Base-by-base conservation (phyloP, 805 yeast species). In the Novakomyces olei region DNA sequence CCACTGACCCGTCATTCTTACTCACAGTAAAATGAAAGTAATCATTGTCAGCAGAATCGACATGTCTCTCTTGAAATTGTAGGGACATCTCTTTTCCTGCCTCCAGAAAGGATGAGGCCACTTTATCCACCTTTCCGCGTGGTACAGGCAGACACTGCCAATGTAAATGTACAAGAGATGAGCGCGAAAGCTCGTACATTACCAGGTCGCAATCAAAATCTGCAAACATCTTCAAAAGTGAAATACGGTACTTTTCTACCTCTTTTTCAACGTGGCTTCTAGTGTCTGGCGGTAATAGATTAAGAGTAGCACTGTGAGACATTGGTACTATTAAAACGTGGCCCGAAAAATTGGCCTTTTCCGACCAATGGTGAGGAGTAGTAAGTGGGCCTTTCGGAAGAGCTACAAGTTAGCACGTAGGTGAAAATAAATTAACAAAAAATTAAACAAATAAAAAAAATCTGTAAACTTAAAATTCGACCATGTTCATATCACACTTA, bases 351-450 rank as follows among this genome's bases (percentile, higher is more conserved):
- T 57, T 54, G 45, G 62, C 53, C 47, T 64, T 54, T 30, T 20
- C 15, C 4, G 54, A 51, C 7, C 48, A 51, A 1, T 72, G 66
- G 20, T 32, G 34, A 12, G 41, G 32, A 18, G 61, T 51, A 1
- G 77, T 66, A 14, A 81, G 51, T 0, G 95, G 94, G 0, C 95
- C 95, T 45, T 76, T 80, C 0, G 92, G 91, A 10, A 72, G 59
- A 0, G 94, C 72, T 36, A 81, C 32, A 29, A 25, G n/a, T 8
- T 22, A 22, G 24, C n/a, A 8, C 8, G 24, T 22, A 8, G 24
- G 24, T 22, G 8, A 22, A 8, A 8, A 8, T 8, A 8, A 8
- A n/a, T 22, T 8, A 8, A 8, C 24, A 22, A n/a, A 6, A 5
- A 15, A 6, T 26, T 17, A 7, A 14, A 15, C 5, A 6, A 8